phyloP scores from a whole-genome alignment of 495 filamentous ascomycete species.

The Lophium mytilinum region DNA sequence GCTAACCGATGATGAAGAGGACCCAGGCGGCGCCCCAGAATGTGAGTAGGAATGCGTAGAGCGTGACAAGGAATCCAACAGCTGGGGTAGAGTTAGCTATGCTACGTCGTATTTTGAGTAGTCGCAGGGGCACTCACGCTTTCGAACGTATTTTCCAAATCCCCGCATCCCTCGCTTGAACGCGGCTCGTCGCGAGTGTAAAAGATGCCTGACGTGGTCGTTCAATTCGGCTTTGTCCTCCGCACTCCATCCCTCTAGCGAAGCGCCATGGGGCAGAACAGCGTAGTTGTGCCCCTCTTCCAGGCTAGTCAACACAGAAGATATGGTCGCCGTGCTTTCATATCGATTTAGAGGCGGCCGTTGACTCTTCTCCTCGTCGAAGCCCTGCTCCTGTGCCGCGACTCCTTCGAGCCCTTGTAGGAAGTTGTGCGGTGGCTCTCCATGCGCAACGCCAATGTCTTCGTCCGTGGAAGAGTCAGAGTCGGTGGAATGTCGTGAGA shows the following conservation, averaged over 20 bases:
- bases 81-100: constrained; percentile 29
- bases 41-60: constrained; percentile 71
- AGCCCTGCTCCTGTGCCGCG: background rate
- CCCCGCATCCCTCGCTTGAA: constrained; percentile 67
- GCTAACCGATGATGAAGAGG: constrained; percentile 62
- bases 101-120: background rate
- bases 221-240: constrained; percentile 65
- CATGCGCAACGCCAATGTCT: constrained; percentile 3
- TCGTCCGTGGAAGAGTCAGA: constrained; percentile 1
- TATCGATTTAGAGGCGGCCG: background rate
- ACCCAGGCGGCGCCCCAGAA: constrained; percentile 78
- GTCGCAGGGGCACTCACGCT: constrained; percentile 39
- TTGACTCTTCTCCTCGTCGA: background rate
- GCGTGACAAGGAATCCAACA: constrained; percentile 64
- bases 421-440: background rate
- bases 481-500: constrained; percentile 44
- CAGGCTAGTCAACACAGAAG: constrained; percentile 16
- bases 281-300: constrained; percentile 39
- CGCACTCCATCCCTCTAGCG: constrained; percentile 60
- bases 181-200: constrained; percentile 66
- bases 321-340: constrained; percentile 3
- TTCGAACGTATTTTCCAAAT: constrained; percentile 64
- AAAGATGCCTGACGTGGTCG: constrained; percentile 71
- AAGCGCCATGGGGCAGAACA: constrained; percentile 55
- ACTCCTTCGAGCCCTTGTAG: too few species aligned